Evolutionary conservation across 75 land plant genomes (phyloP), one percentile per base, ranked within the genome.

Genomic region (Sequoiadendron giganteum): DNA sequence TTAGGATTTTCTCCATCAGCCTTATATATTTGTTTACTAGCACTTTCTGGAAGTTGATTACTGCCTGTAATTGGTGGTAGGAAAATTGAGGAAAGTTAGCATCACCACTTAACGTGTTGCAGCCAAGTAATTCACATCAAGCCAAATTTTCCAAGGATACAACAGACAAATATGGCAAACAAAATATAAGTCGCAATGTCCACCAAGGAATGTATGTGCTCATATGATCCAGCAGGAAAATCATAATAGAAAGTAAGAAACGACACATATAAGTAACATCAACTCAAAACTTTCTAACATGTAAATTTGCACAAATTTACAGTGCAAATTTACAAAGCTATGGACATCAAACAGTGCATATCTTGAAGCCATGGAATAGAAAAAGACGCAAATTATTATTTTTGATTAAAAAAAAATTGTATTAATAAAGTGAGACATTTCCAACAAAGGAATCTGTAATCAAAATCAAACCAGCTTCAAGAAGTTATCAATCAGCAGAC

Each of bases 21-120:
- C 84, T 25, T 82, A 42, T 5, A n/a, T n/a, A 40, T 55, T 32
- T 85, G 13, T 19, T 52, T 85, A 39, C 70, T 56, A 30, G 56
- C 39, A 54, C 70, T 38, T 49, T n/a, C 86, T 85, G 72, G 30
- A 36, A 19, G 28, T 49, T 85, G 40, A 49, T 85, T 32, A 38
- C 70, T 56, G 16, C 56, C 86, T 85, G 77, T 72, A 85, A 36
- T 56, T 85, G 65, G 52, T 82, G 30, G 52, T 43, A 43, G 48
- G 30, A 82, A 82, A 21, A 79, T 10, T 28, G 30, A 43, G 32
- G 52, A 13, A 43, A 47, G 84, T 82, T 82, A 47, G 52, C 15
- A 82, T 13, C 16, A 47, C 32, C 10, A 18, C 6, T 6, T 39
- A 79, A 42, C 8, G 2, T 42, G 43, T 19, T 39, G 82, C 82